Evolutionary conservation across 208 protist genomes (phyloP).

Genomic region (Leptomonas seymouri): DNA sequence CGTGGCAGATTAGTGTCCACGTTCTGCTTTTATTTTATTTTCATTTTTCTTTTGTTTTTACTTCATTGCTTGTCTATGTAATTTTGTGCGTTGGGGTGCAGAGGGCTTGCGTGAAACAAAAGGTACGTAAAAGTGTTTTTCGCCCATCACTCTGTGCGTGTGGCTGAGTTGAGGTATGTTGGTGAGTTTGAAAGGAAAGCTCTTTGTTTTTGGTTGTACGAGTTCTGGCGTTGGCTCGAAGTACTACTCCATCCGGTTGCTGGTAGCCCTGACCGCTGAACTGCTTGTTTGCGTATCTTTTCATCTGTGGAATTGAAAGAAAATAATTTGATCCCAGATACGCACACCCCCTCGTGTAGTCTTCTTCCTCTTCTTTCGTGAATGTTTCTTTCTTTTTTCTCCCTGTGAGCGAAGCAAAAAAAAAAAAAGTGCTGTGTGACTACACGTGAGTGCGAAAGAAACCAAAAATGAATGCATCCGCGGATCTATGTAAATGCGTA

Average conservation of each 20-base stretch:
- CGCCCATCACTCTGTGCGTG: constrained; percentile 18
- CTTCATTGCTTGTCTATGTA: constrained; percentile 1
- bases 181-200: constrained; percentile 1
- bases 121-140: background rate
- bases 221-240: background rate
- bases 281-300: constrained; percentile 16
- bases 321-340: background rate
- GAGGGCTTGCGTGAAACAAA: constrained; percentile 7
- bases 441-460: background rate
- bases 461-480: background rate
- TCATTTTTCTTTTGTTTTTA: background rate
- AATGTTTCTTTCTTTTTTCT: constrained; percentile 6
- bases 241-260: constrained; percentile 15
- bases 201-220: constrained; percentile 5
- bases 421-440: no score
- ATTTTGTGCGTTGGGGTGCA: constrained; percentile 5
- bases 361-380: background rate
- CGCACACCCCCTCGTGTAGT: background rate
- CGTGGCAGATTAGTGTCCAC: no score
- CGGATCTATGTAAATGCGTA: background rate
- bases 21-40: background rate
- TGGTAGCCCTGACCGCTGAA: constrained; percentile 2
- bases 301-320: background rate
- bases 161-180: background rate
- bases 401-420: background rate